Evolutionary conservation across 257 asterid genomes (phyloP), one percentile per base, ranked within the genome.

Genomic region (Sherardia arvensis): DNA sequence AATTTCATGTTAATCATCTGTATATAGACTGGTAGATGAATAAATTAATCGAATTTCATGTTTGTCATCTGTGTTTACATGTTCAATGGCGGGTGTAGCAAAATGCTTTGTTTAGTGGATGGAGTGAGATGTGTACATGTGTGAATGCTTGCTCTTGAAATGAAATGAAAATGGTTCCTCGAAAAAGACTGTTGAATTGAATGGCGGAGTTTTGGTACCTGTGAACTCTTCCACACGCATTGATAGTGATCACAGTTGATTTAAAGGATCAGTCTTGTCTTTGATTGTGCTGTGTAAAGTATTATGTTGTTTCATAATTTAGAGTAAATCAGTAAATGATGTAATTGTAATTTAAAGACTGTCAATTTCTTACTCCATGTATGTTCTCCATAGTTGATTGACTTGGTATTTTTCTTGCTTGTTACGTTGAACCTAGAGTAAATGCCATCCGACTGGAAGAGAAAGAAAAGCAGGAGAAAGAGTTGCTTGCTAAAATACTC

Each of bases 381-480:
- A 3, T 12, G 17, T 12, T 56, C 27, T 28, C 14, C 5, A 23
- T 55, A 55, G 33, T 28, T 27, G 45, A 36, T 27, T 32, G 40
- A 62, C 33, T 49, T 26, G 6, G 51, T 25, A 34, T 36, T 4
- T 43, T 8, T 21, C 15, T 8, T 59, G 28, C 8, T n/a, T 25
- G 65, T 40, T 26, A 12, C 59, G 33, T 76, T 66, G 32, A 59
- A 40, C 68, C 68, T 83, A 90, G 97, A 54, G 81, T 73, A 69
- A 90, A 87, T 79, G 76, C 85, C 25, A 62, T 71, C 66, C 79
- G 86, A 36, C 72, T 87, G 51, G 97, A 82, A 84, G 85, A 81
- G 85, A 87, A 90, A 56, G 97, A 87, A 80, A 85, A 68, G 74
- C 75, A 68, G 62, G 96, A 90, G 81, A 90, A 79, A 71, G 86